phyloP scores from a whole-genome alignment of 805 yeast genomes.

The Metschnikowia lunata region DNA sequence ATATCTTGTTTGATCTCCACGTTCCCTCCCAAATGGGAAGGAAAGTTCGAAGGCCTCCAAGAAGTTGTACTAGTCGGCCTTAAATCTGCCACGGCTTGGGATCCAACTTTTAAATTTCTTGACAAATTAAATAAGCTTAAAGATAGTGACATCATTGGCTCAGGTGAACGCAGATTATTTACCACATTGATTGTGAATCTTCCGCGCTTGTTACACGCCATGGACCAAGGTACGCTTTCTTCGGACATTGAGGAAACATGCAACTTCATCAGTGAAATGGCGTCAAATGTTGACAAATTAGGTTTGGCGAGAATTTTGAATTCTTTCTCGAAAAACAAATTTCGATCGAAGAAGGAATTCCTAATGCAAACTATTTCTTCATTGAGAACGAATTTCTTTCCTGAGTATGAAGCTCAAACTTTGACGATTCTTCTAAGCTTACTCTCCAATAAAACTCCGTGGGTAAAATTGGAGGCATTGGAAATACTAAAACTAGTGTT shows the following conservation, averaged over 20 bases:
- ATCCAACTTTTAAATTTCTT: conserved; percentile 66
- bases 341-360: conserved; percentile 89
- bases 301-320: conserved; percentile 67
- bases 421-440: conserved; percentile 75
- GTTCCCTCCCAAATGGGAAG: conserved; percentile 96
- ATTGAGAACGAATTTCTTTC: conserved; percentile 65
- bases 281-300: conserved; percentile 51
- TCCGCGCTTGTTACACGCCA: conserved; percentile 81
- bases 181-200: conserved; percentile 71
- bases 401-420: conserved; percentile 67
- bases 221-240: conserved; percentile 49
- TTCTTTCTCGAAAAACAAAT: conserved; percentile 72
- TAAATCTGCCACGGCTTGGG: conserved; percentile 75
- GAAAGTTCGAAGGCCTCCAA: conserved; percentile 85
- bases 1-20: conserved; percentile 78
- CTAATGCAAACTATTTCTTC: conserved; percentile 73
- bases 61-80: conserved; percentile 76
- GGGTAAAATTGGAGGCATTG: conserved; percentile 82
- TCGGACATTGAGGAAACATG: conserved; percentile 47
- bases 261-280: conserved; percentile 49
- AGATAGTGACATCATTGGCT: conserved; percentile 75
- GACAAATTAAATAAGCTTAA: conserved; percentile 64
- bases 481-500: conserved; percentile 67
- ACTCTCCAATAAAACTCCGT: conserved; percentile 66
- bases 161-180: conserved; percentile 62